phyloP scores from a whole-genome alignment of 495 filamentous ascomycete species.

The Saxispiralis lemnorum region DNA sequence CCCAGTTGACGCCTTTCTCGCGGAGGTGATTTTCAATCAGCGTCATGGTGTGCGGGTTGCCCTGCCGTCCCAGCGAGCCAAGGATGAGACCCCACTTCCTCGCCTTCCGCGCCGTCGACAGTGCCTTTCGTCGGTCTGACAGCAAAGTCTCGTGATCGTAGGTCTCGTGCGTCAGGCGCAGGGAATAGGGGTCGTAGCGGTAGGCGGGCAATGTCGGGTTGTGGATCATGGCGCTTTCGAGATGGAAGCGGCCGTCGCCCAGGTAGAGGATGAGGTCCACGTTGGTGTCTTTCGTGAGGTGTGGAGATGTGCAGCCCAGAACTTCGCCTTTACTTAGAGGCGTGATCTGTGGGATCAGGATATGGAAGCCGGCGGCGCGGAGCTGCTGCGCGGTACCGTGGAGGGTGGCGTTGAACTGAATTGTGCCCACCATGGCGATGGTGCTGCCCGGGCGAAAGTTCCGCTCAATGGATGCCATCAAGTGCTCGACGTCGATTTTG shows the following conservation, averaged over 20 bases:
- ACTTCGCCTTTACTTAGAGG: slow-evolving; percentile 89
- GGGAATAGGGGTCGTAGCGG: slow-evolving; percentile 90
- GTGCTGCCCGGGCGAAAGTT: slow-evolving; percentile 75
- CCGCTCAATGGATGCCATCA: slow-evolving; percentile 68
- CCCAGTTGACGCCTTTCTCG: slow-evolving; percentile 50
- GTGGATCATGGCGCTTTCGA: slow-evolving; percentile 97
- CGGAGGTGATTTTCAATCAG: slow-evolving; percentile 63
- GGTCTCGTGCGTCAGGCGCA: slow-evolving; percentile 71
- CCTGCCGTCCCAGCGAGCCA: slow-evolving; percentile 79
- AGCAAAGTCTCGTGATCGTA: slow-evolving; percentile 88
- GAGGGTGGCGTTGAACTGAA: slow-evolving; percentile 94
- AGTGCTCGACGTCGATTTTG: slow-evolving; percentile 74
- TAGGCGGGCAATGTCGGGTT: slow-evolving; percentile 81
- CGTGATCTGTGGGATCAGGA: slow-evolving; percentile 81
- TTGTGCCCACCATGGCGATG: slow-evolving; percentile 86
- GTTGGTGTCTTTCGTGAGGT: slow-evolving; percentile 35
- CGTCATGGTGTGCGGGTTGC: slow-evolving; percentile 80
- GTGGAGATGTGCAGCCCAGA: slow-evolving; percentile 81
- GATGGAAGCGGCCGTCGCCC: slow-evolving; percentile 89
- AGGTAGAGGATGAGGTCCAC: slow-evolving; percentile 81
- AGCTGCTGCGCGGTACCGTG: slow-evolving; percentile 61
- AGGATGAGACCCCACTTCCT: slow-evolving; percentile 89
- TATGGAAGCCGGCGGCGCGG: slow-evolving; percentile 61
- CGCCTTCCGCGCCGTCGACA: slow-evolving; percentile 51
- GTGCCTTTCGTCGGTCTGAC: slow-evolving; percentile 57